phyloP scores from a whole-genome alignment of 2,329 filamentous ascomycete genomes.

The Pseudopithomyces chartarum region DNA sequence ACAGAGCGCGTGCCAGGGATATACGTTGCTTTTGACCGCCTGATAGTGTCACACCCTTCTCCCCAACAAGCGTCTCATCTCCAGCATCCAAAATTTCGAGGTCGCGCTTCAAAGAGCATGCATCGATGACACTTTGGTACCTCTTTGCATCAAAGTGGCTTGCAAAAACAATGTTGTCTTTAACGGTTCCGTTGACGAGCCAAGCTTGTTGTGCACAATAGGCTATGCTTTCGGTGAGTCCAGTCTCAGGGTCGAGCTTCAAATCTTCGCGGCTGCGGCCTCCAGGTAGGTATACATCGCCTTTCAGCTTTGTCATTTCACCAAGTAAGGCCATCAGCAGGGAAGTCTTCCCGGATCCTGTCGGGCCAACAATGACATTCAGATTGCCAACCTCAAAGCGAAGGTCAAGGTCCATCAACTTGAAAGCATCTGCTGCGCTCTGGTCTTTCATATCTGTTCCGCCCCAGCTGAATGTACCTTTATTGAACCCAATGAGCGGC shows the following conservation, averaged over 20 bases:
- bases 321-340: slow-evolving; percentile 93
- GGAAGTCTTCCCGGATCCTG: slow-evolving; percentile 94
- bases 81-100: slow-evolving; percentile 90
- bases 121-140: slow-evolving; percentile 86
- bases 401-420: slow-evolving; percentile 81
- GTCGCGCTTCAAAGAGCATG: slow-evolving; percentile 89
- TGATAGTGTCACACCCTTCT: slow-evolving; percentile 96
- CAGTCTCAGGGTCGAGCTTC: slow-evolving; percentile 78
- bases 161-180: slow-evolving; percentile 93
- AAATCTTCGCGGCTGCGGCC: slow-evolving; percentile 86
- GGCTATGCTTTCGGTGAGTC: slow-evolving; percentile 87
- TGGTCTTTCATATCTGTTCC: slow-evolving; percentile 59
- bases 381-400: slow-evolving; percentile 84
- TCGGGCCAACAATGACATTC: slow-evolving; percentile 91
- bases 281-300: slow-evolving; percentile 82
- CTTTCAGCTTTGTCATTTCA: slow-evolving; percentile 88
- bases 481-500: slow-evolving; percentile 79
- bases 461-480: slow-evolving; percentile 90
- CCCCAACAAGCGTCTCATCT: slow-evolving; percentile 91
- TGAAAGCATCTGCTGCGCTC: slow-evolving; percentile 68
- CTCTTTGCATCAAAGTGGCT: slow-evolving; percentile 78
- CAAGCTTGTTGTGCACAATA: slow-evolving; percentile 97
- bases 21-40: slow-evolving; percentile 98
- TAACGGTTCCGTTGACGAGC: slow-evolving; percentile 94
- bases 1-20: slow-evolving; percentile 93